Evolutionary conservation across 306 rosid genomes (phyloP), one percentile per base, ranked within the genome.

Genomic region (Canavalia ensiformis): DNA sequence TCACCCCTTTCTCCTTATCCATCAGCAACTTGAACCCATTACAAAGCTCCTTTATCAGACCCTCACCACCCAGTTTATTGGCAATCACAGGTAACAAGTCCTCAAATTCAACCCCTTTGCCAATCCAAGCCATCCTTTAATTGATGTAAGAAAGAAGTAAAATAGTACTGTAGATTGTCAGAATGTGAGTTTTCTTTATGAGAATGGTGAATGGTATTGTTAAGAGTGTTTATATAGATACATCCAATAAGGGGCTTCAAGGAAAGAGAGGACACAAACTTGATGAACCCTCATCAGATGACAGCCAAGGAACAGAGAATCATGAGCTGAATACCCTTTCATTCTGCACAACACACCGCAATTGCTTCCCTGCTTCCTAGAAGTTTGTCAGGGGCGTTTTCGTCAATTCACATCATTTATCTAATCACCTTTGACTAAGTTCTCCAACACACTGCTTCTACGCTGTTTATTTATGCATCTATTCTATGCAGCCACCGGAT

Each of bases 81-180:
- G 98, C 97, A 87, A 95, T 95, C 81, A 84, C 60, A 0, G 98
- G 97, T 49, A 95, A 85, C 83, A 95, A 74, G 49, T 95, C 98
- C 42, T 91, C 91, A 9, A 95, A 92, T 1, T 62, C 68, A 13
- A 62, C 8, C 34, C 68, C 44, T 37, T 60, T 51, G 10, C 79
- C 85, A n/a, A 52, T 71, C 25, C 88, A 82, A 8, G 90, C 88
- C 94, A 86, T 89, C 67, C 13, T 2, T 33, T 18, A 18, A 18
- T 45, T 59, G 5, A 8, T 13, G 8, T 45, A 6, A 12, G 2
- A 1, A 47, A 47, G 4, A 47, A 6, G 4, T 8, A 47, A 2
- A 47, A 47, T 1, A 51, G 4, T 30, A 18, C 25, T 18, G 66
- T 30, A 1, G 7, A 4, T 59, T 30, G n/a, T 5, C 25, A 63